Evolutionary conservation across 345 rosid genomes (phyloP).

Genomic region (Rhodomyrtus tomentosa): DNA sequence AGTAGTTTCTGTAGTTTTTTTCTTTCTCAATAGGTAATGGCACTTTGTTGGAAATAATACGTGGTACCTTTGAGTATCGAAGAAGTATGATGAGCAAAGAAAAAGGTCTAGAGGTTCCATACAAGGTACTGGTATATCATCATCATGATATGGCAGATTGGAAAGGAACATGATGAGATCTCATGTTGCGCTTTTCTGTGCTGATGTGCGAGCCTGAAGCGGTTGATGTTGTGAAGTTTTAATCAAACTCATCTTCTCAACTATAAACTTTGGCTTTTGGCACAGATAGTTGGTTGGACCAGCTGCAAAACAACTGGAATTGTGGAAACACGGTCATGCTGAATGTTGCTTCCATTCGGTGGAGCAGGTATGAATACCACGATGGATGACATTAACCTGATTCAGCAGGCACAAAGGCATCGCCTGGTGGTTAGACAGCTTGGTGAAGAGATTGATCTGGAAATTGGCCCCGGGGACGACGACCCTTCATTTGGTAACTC

Average conservation of each 20-base stretch:
- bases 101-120: neutral
- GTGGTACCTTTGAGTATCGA: neutral
- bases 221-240: neutral
- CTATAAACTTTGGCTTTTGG: neutral
- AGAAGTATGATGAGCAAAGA: neutral
- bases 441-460: constrained; percentile 97
- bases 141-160: neutral
- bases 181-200: neutral
- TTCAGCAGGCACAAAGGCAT: constrained; percentile 96
- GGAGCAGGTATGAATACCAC: constrained; percentile 84
- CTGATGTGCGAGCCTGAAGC: neutral
- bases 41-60: neutral
- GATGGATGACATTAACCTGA: constrained; percentile 94
- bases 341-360: constrained; percentile 78
- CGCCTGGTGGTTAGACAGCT: constrained; percentile 83
- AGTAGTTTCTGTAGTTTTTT: neutral
- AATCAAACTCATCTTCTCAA: neutral
- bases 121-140: neutral
- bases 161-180: neutral
- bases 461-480: constrained; percentile 90
- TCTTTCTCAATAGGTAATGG: neutral
- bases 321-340: constrained; percentile 64
- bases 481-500: constrained; percentile 73
- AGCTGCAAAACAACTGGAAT: neutral
- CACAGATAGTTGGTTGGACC: neutral